These are phyloP conservation scores for Chlorella variabilis DNA, from an alignment of 163 green algal species.

Conservation along the genomic window DNA sequence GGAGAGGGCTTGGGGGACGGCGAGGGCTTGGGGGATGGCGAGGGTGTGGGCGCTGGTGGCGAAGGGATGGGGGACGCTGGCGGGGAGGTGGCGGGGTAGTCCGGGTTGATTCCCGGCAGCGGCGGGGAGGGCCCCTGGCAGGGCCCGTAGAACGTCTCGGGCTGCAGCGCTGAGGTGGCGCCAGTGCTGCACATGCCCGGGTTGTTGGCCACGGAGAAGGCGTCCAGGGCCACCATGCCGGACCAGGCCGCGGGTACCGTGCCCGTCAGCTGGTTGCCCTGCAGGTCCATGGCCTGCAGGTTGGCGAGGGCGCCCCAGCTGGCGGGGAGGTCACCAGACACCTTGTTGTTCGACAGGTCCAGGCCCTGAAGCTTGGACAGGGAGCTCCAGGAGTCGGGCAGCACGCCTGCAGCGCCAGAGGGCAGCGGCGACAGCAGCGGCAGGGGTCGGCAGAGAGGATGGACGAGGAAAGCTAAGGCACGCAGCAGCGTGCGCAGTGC, in stretches of 20 bases:
- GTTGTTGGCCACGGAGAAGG: conserved; percentile 45
- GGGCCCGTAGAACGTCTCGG: conserved; percentile 37
- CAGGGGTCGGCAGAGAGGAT: no score
- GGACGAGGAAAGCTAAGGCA: no score
- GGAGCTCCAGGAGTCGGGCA: conserved; percentile 40
- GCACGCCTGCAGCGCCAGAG: conserved; percentile 8
- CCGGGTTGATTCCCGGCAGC: conserved; percentile 46
- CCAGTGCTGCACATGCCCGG: conserved; percentile 27
- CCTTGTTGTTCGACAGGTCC: conserved; percentile 45
- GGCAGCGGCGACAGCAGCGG: background rate
- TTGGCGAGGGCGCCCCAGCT: conserved; percentile 39
- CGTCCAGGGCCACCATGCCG: conserved; percentile 29
- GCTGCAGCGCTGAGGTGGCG: background rate
- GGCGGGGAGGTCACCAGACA: conserved; percentile 36
- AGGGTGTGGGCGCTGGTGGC: no score
- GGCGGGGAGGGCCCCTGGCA: conserved; percentile 30
- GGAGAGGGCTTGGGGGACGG: background rate
- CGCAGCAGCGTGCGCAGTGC: no score
- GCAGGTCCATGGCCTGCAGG: conserved; percentile 50
- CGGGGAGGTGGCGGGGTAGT: conserved; percentile 12
- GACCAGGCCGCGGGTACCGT: conserved; percentile 48
- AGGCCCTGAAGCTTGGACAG: conserved; percentile 42
- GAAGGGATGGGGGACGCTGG: no score
- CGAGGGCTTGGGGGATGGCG: background rate
- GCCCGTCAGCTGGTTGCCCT: conserved; percentile 58